Conservation (phyloP, 2,329 filamentous ascomycete species). For the Tricladium varicosporioides region DNA sequence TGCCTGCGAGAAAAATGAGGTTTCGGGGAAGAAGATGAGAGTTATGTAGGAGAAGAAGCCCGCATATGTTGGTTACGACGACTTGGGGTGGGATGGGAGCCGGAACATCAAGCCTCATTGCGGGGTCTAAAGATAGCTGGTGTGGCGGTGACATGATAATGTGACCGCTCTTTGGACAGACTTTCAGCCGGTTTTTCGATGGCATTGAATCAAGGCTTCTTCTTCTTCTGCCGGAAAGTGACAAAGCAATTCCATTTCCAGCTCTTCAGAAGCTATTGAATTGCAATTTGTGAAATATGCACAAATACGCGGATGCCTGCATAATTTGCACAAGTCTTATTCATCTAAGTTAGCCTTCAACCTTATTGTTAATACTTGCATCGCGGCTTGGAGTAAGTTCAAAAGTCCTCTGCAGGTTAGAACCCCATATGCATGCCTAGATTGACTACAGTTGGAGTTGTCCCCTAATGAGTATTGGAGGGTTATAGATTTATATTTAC, state of each 20-base stretch:
- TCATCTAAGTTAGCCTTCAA: not conserved
- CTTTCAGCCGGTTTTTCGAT: not conserved
- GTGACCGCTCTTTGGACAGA: not conserved
- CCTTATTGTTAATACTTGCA: not conserved
- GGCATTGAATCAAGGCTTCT: not conserved
- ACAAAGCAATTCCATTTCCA: not conserved
- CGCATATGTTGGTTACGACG: not conserved
- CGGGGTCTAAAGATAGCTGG: not conserved
- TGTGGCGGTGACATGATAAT: not conserved
- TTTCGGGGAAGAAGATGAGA: not conserved
- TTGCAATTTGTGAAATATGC: not conserved
- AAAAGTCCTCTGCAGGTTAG: too few relatives aligned
- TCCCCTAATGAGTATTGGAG: too few relatives aligned
- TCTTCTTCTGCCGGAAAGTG: not conserved
- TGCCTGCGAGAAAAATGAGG: slow-evolving; percentile 8
- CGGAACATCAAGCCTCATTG: not conserved
- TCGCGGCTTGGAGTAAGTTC: too few relatives aligned
- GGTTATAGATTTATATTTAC: too few relatives aligned
- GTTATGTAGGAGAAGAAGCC: not conserved
- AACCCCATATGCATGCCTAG: too few relatives aligned
- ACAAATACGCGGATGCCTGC: not conserved
- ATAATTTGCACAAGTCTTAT: not conserved
- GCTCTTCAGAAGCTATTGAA: not conserved
- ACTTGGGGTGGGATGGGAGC: not conserved
- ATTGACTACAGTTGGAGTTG: too few relatives aligned